These are phyloP conservation scores for Coniella vitis DNA, from an alignment of 2,329 filamentous ascomycete genomes.

Conservation along the genomic window DNA sequence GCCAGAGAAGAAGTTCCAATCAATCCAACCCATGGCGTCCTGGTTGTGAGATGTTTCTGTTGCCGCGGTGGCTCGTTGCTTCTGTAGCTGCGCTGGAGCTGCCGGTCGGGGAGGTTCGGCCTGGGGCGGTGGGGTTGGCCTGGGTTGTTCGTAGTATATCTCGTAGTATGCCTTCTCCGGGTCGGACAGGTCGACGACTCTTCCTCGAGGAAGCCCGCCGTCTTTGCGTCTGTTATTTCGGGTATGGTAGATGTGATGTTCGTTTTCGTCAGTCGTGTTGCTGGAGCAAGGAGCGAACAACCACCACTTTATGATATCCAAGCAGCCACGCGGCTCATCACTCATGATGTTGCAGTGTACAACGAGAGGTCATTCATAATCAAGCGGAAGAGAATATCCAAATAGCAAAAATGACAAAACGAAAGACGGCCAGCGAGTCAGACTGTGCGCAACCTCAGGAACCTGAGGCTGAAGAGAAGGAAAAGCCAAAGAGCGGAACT, in stretches of 20 bases:
- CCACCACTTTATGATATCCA: constrained; percentile 34
- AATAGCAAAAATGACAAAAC: constrained; percentile 13
- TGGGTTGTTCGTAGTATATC: constrained; percentile 29
- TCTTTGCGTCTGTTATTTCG: constrained; percentile 1
- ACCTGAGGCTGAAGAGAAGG: neutral
- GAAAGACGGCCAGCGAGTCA: constrained; percentile 23
- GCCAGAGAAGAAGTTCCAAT: constrained; percentile 13
- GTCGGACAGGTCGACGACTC: constrained; percentile 9
- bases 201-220: neutral
- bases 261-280: constrained; percentile 5
- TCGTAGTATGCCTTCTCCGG: constrained; percentile 15
- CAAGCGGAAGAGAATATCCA: constrained; percentile 14
- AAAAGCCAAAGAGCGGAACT: constrained; percentile 3
- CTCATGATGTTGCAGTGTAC: constrained; percentile 12
- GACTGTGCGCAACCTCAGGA: constrained; percentile 4
- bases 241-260: constrained; percentile 2
- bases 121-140: constrained; percentile 27
- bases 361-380: constrained; percentile 17
- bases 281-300: constrained; percentile 34
- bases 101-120: constrained; percentile 21
- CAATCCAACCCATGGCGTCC: constrained; percentile 12
- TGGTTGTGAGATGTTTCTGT: neutral
- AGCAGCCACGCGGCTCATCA: constrained; percentile 36
- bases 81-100: constrained; percentile 10
- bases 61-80: constrained; percentile 12